A percentile compares a stretch with the other conserved stretches of the same genome.
Evolutionary conservation across 1,139 yeast genomes (phyloP).

Genomic region (Pichia sp.): DNA sequence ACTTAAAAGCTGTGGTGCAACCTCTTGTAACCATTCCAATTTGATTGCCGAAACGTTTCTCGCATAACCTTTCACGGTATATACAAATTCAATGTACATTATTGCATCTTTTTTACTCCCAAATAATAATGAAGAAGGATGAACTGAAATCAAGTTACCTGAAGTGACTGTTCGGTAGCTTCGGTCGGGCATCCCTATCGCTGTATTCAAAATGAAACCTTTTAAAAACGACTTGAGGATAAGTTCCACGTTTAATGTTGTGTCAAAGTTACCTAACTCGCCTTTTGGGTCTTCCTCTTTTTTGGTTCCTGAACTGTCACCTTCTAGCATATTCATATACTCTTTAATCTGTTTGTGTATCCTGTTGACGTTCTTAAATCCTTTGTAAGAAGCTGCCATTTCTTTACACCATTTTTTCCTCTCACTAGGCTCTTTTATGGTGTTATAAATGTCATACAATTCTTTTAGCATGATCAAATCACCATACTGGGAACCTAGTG

Average conservation of each 20-base stretch:
- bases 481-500: constrained; percentile 67
- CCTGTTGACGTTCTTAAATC: constrained; percentile 70
- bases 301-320: constrained; percentile 24
- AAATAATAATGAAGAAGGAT: constrained; percentile 86
- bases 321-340: constrained; percentile 52
- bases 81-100: constrained; percentile 92
- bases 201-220: constrained; percentile 83
- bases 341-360: constrained; percentile 72
- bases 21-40: constrained; percentile 79
- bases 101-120: constrained; percentile 81
- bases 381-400: constrained; percentile 69
- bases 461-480: constrained; percentile 84
- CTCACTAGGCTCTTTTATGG: constrained; percentile 40
- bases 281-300: constrained; percentile 23
- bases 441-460: constrained; percentile 57
- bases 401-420: constrained; percentile 80
- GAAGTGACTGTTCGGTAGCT: constrained; percentile 80
- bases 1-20: constrained; percentile 67
- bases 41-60: constrained; percentile 82
- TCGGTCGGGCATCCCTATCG: constrained; percentile 92
- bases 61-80: constrained; percentile 89
- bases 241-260: constrained; percentile 49
- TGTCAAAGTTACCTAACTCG: constrained; percentile 2
- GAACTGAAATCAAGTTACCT: constrained; percentile 80
- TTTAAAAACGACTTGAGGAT: constrained; percentile 72